Evolutionary conservation across 208 protist species (phyloP).

Genomic region (Crithidia acanthocephali): DNA sequence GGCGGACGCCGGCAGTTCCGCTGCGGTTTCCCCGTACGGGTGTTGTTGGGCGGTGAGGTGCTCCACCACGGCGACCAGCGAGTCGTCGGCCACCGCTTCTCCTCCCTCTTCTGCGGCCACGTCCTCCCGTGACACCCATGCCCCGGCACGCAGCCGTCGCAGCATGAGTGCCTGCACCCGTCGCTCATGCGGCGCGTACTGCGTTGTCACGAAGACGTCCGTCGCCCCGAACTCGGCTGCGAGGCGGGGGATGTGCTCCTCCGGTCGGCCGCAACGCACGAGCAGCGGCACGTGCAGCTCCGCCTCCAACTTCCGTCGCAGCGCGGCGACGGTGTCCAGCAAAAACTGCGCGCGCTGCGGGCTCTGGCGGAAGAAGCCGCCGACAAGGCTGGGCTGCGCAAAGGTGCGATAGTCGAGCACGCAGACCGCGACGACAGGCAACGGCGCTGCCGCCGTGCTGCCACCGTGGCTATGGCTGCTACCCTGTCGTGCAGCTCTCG

Average conservation of each 20-base stretch:
- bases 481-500: slow-evolving; percentile 31
- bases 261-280: slow-evolving; percentile 77
- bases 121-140: slow-evolving; percentile 45
- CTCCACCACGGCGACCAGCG: slow-evolving; percentile 42
- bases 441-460: background rate
- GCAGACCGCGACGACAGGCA: slow-evolving; percentile 73
- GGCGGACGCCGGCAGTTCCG: too few species aligned
- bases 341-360: slow-evolving; percentile 82
- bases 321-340: slow-evolving; percentile 66
- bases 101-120: slow-evolving; percentile 5
- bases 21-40: slow-evolving; percentile 12
- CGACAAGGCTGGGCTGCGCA: slow-evolving; percentile 82
- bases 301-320: slow-evolving; percentile 66
- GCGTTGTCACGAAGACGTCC: slow-evolving; percentile 86
- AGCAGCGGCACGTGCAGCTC: slow-evolving; percentile 71
- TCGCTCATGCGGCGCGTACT: slow-evolving; percentile 87
- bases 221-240: slow-evolving; percentile 71
- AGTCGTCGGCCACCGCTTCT: slow-evolving; percentile 17
- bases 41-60: slow-evolving; percentile 17
- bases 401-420: slow-evolving; percentile 88
- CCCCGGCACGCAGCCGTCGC: slow-evolving; percentile 29
- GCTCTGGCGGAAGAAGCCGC: slow-evolving; percentile 84
- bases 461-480: slow-evolving; percentile 7
- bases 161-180: slow-evolving; percentile 70
- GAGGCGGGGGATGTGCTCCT: slow-evolving; percentile 86